phyloP scores from a whole-genome alignment of 192 early-diverging fungal genomes.

The Anaeromyces robustus region DNA sequence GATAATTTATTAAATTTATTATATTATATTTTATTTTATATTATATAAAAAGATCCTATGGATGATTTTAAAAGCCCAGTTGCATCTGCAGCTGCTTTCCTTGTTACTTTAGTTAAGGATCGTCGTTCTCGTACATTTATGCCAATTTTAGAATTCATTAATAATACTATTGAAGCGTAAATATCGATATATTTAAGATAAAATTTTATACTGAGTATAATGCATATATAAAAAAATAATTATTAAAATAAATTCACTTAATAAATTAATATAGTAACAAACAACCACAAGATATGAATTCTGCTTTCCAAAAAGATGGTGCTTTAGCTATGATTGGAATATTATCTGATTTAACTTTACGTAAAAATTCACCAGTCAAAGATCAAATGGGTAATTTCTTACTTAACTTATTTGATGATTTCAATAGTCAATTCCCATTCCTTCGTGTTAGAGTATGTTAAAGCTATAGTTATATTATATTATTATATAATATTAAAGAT shows the following conservation, averaged over 20 bases:
- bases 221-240: too few relatives aligned
- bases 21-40: too few relatives aligned
- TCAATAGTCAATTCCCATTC: constrained; percentile 66
- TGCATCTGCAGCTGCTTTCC: constrained; percentile 54
- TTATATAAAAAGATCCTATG: constrained; percentile 43
- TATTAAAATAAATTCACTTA: not conserved
- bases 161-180: constrained; percentile 40
- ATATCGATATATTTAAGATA: too few relatives aligned
- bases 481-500: too few relatives aligned
- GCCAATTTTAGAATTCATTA: constrained; percentile 64
- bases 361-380: constrained; percentile 56
- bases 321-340: constrained; percentile 74
- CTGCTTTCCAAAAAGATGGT: constrained; percentile 73
- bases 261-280: constrained; percentile 27
- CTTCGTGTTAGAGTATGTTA: constrained; percentile 56
- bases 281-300: constrained; percentile 45
- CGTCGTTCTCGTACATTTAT: constrained; percentile 65
- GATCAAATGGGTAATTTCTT: constrained; percentile 72
- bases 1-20: constrained; percentile 8
- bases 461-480: too few relatives aligned
- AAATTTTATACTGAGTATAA: not conserved
- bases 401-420: constrained; percentile 78
- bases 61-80: constrained; percentile 73
- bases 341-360: constrained; percentile 49
- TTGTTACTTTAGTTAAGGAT: constrained; percentile 60